Evolutionary conservation across 225 moss, liverwort and hornwort genomes (phyloP), one percentile per base, ranked within the genome.

Genomic region (Ulota crispa): DNA sequence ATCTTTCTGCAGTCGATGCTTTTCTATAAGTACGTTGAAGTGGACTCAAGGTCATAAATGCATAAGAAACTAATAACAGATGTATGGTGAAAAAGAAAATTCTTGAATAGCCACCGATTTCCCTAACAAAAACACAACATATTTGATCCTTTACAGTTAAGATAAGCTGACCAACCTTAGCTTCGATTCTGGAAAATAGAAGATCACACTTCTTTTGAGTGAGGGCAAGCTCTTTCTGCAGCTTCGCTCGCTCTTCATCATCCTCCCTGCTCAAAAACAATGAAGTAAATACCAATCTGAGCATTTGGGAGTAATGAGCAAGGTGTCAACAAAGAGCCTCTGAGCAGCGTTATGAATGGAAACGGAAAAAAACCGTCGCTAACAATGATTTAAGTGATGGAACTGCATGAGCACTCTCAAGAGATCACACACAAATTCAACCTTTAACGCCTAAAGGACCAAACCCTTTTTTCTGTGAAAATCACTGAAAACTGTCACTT

Each of bases 131-230:
- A n/a, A 36, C 54, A 54, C 37, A 79, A 43, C 45, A 15, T 2
- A 61, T 27, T 34, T 4, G 0, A 50, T 27, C n/a, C 43, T 55
- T 32, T 6, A 70, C 53, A 82, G 65, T 64, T 73, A 50, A 68
- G 73, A 56, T 47, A 83, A 76, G 53, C 65, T 32, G 32, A 78
- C 87, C 70, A 79, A 91, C 91, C 91, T 92, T 87, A 31, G 86
- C 73, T 72, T 92, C 86, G 47, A 92, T 82, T 79, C 80, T 90
- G 74, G 92, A 90, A 59, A 92, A 86, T 9, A 92, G 81, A 55
- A 92, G 88, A 73, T 92, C 90, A 53, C 92, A 92, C 74, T 92
- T 92, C 81, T 88, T 87, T 64, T 87, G 89, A 62, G 89, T 90
- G 10, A 90, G 77, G 28, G 81, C 83, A 79, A 92, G 90, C 63